Evolutionary conservation across 208 protist genomes (phyloP).

Genomic region (Leishmania guyanensis): DNA sequence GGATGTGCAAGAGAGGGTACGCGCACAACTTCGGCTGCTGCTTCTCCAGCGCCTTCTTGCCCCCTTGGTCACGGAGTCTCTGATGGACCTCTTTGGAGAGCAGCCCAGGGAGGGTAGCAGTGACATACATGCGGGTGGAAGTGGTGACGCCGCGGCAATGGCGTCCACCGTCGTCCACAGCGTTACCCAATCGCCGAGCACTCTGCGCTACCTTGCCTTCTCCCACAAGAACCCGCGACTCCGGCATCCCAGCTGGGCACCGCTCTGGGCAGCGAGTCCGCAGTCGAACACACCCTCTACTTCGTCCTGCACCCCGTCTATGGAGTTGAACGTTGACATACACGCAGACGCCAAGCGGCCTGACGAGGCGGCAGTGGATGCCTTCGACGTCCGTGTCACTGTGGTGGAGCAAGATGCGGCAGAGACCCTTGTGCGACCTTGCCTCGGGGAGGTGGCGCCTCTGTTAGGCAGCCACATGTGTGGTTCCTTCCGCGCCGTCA

Average conservation of each 20-base stretch:
- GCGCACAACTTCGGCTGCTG: slow-evolving; percentile 5
- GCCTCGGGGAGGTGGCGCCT: slow-evolving; percentile 6
- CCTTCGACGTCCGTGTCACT: neutral
- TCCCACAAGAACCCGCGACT: slow-evolving; percentile 10
- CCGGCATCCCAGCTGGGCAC: slow-evolving; percentile 24
- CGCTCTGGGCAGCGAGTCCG: slow-evolving; percentile 8
- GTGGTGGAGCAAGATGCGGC: neutral
- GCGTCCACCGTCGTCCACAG: slow-evolving; percentile 8
- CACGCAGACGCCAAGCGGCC: neutral
- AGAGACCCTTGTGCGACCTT: neutral
- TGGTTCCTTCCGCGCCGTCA: slow-evolving; percentile 12
- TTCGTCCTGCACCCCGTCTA: neutral
- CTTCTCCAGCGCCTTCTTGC: slow-evolving; percentile 9
- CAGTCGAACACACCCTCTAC: neutral
- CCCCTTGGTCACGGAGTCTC: neutral
- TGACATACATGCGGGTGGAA: neutral
- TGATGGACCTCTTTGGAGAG: neutral
- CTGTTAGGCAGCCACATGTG: slow-evolving; percentile 4
- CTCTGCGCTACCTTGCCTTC: slow-evolving; percentile 23
- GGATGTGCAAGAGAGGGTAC: slow-evolving; percentile 19
- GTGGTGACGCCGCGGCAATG: neutral
- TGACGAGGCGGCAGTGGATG: neutral
- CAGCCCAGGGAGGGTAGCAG: neutral
- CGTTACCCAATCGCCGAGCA: slow-evolving; percentile 1
- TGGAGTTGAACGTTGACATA: too few relatives aligned